A percentile compares a stretch with the other conserved stretches of the same genome.
Evolutionary conservation across 371 early-diverging fungal genomes (phyloP).

Genomic region (Catenaria anguillulae): DNA sequence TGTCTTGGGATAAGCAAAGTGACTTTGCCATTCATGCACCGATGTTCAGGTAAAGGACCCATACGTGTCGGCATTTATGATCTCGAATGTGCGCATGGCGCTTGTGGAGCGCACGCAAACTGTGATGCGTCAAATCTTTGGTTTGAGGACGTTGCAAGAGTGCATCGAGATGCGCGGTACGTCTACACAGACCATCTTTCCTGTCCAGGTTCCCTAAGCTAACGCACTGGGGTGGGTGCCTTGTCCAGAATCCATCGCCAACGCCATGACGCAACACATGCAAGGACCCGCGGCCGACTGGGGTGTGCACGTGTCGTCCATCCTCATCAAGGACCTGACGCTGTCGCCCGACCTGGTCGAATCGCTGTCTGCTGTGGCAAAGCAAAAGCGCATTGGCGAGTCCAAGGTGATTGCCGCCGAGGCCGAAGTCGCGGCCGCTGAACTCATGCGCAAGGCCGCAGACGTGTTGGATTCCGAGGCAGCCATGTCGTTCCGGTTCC

Average conservation of each 20-base stretch:
- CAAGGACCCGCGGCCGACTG: slow-evolving; percentile 51
- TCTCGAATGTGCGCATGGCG: slow-evolving; percentile 53
- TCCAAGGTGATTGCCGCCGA: slow-evolving; percentile 75
- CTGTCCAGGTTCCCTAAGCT: no score
- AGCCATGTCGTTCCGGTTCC: slow-evolving; percentile 72
- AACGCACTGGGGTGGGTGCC: no score
- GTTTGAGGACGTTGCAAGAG: slow-evolving; percentile 42
- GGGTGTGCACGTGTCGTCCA: slow-evolving; percentile 63
- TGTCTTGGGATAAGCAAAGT: no score
- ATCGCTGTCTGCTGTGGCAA: slow-evolving; percentile 78
- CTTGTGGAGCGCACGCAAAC: slow-evolving; percentile 51
- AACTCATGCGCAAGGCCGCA: slow-evolving; percentile 81
- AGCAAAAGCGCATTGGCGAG: slow-evolving; percentile 72
- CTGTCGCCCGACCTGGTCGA: slow-evolving; percentile 61
- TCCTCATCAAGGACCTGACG: slow-evolving; percentile 71
- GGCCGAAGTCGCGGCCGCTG: slow-evolving; percentile 78
- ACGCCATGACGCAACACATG: slow-evolving; percentile 27
- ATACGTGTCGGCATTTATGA: slow-evolving; percentile 55
- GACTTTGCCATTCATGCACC: no score
- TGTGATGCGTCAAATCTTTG: slow-evolving; percentile 27
- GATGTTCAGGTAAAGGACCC: slow-evolving; percentile 45
- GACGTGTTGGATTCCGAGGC: slow-evolving; percentile 49
- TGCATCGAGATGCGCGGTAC: slow-evolving; percentile 74
- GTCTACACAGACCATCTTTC: slow-evolving; percentile 32
- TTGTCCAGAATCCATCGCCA: slow-evolving; percentile 25